A percentile compares a stretch with the other conserved stretches of the same genome.
Evolutionary conservation across 352 stramenopile genomes (phyloP).

Genomic region (Plasmopara muralis): DNA sequence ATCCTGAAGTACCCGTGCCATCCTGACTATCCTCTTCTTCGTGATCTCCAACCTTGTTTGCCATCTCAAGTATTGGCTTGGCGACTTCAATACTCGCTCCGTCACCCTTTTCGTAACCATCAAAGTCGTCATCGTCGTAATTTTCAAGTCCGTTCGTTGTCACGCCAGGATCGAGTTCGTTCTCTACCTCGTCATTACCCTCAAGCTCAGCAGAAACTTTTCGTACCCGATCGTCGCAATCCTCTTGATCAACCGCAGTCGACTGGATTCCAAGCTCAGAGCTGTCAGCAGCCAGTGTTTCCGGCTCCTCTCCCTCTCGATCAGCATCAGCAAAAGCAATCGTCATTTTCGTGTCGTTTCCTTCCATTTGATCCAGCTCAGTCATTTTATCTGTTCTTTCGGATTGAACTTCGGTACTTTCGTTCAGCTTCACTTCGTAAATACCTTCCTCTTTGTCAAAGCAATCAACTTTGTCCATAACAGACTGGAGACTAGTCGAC

Average conservation of each 20-base stretch:
- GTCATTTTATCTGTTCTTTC: neutral
- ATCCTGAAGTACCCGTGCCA: neutral
- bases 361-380: neutral
- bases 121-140: slow-evolving; percentile 7
- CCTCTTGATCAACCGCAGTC: too few relatives aligned
- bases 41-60: slow-evolving; percentile 2
- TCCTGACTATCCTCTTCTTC: slow-evolving; percentile 3
- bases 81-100: neutral
- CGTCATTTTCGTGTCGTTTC: neutral
- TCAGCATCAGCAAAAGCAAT: neutral
- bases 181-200: too few relatives aligned
- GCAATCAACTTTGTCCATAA: slow-evolving; percentile 19
- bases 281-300: slow-evolving; percentile 2
- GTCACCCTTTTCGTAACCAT: slow-evolving; percentile 1
- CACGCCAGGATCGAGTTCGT: too few relatives aligned
- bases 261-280: too few relatives aligned
- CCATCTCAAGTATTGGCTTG: slow-evolving; percentile 2
- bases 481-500: slow-evolving; percentile 14
- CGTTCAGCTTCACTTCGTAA: slow-evolving; percentile 12
- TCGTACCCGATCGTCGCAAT: too few relatives aligned
- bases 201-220: too few relatives aligned
- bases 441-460: slow-evolving; percentile 6
- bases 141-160: neutral
- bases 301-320: neutral
- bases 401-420: slow-evolving; percentile 2